Evolutionary conservation across 805 yeast species (phyloP).

Genomic region (Candida ipomoeae): DNA sequence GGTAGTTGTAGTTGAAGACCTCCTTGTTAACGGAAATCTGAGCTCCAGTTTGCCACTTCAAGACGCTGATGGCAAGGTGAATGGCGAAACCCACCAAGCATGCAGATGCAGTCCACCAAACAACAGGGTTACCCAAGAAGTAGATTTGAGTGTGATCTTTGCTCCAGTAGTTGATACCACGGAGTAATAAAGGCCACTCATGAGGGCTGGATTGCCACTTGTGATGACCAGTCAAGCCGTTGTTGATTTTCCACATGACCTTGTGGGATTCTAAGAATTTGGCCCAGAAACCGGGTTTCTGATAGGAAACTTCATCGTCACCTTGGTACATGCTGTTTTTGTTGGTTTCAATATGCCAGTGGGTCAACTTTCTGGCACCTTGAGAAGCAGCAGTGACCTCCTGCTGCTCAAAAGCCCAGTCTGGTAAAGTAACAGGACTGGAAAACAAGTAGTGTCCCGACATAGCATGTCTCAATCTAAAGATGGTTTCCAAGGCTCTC

Average conservation of each 20-base stretch:
- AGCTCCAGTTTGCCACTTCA: conserved; percentile 60
- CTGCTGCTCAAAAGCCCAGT: conserved; percentile 81
- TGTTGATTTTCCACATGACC: conserved; percentile 76
- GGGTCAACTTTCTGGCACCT: conserved; percentile 55
- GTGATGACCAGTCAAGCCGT: conserved; percentile 65
- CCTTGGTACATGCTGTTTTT: conserved; percentile 44
- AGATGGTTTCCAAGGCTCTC: conserved; percentile 63
- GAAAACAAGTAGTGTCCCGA: conserved; percentile 74
- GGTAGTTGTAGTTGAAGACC: conserved; percentile 61
- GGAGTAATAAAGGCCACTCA: conserved; percentile 67
- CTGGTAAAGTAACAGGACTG: conserved; percentile 70
- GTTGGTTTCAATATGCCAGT: conserved; percentile 76
- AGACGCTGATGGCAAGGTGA: conserved; percentile 43
- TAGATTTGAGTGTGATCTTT: conserved; percentile 58
- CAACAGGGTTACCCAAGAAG: conserved; percentile 71
- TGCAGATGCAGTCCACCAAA: conserved; percentile 70
- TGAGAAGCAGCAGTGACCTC: conserved; percentile 78
- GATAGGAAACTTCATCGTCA: conserved; percentile 41
- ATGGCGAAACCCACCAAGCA: conserved; percentile 48
- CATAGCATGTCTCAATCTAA: conserved; percentile 76
- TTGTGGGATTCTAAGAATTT: conserved; percentile 64
- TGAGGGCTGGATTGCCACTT: conserved; percentile 67
- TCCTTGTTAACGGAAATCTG: conserved; percentile 45
- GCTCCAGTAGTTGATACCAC: conserved; percentile 84
- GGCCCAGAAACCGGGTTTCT: conserved; percentile 47